Evolutionary conservation across 345 rosid genomes (phyloP).

Genomic region (Moringa oleifera): DNA sequence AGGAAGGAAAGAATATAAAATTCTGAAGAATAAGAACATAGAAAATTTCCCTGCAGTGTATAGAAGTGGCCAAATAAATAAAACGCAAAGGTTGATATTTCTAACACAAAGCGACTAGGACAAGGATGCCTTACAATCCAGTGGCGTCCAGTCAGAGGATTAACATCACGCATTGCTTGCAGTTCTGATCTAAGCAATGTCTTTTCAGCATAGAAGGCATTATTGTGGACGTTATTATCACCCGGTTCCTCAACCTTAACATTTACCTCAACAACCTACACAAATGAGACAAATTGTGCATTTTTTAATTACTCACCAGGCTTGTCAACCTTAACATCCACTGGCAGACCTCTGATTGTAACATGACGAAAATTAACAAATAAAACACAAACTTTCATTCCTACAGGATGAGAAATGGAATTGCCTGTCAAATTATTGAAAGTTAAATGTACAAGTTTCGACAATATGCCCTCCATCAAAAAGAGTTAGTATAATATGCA

Average conservation of each 20-base stretch:
- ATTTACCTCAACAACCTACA: slow-evolving; percentile 84
- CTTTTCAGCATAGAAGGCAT: slow-evolving; percentile 90
- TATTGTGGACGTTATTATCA: slow-evolving; percentile 70
- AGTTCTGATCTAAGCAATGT: slow-evolving; percentile 61
- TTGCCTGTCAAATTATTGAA: neutral
- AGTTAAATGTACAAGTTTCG: too few relatives aligned
- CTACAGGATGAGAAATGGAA: neutral
- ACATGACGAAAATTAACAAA: neutral
- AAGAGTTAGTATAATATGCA: too few relatives aligned
- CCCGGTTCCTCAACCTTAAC: slow-evolving; percentile 75
- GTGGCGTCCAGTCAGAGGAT: slow-evolving; percentile 74
- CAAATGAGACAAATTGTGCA: neutral
- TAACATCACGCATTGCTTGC: slow-evolving; percentile 81
- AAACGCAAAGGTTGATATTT: too few relatives aligned
- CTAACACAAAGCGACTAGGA: neutral
- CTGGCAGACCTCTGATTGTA: neutral
- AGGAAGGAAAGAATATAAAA: too few relatives aligned
- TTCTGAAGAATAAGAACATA: neutral
- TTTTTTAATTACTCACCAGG: neutral
- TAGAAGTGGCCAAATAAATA: neutral
- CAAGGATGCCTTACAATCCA: slow-evolving; percentile 71
- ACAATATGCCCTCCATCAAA: too few relatives aligned
- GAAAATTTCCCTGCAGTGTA: neutral
- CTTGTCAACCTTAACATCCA: neutral
- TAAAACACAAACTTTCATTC: neutral